These are phyloP conservation scores for Scedosporium apiospermum DNA, from an alignment of 2,329 filamentous ascomycete genomes.

Conservation along the genomic window DNA sequence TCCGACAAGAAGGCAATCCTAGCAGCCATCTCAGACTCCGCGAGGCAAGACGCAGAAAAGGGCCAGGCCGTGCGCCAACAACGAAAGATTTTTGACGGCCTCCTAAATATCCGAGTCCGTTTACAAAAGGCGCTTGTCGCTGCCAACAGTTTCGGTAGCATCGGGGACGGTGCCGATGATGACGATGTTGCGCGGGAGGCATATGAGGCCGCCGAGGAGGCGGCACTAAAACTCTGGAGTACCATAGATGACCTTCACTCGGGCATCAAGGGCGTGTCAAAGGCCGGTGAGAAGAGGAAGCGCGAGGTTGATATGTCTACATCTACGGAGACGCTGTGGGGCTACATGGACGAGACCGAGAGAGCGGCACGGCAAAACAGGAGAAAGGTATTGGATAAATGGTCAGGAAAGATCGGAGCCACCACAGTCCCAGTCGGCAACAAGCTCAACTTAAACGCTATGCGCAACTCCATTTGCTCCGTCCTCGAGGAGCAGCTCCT, in stretches of 20 bases:
- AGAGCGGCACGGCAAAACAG: conserved; percentile 48
- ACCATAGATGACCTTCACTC: conserved; percentile 61
- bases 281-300: conserved; percentile 52
- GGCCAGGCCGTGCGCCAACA: conserved; percentile 80
- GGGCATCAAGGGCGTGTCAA: conserved; percentile 22
- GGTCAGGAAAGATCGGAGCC: conserved; percentile 66
- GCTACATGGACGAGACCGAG: conserved; percentile 59
- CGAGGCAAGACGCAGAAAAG: conserved; percentile 60
- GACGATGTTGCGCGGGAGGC: conserved; percentile 33
- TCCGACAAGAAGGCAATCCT: conserved; percentile 8
- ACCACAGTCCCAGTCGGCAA: conserved; percentile 46
- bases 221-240: conserved; percentile 76
- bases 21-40: conserved; percentile 10
- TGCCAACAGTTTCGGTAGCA: conserved; percentile 59
- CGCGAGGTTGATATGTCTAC: conserved; percentile 42
- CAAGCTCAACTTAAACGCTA: conserved; percentile 51
- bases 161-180: conserved; percentile 21
- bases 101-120: conserved; percentile 84
- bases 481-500: conserved; percentile 61
- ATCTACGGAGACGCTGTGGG: conserved; percentile 60
- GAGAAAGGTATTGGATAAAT: conserved; percentile 72
- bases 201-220: conserved; percentile 72
- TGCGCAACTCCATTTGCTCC: conserved; percentile 49
- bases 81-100: conserved; percentile 73
- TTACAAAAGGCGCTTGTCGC: conserved; percentile 84